phyloP scores from a whole-genome alignment of 164 flowering plant genomes.

The Cinnamomum micranthum region DNA sequence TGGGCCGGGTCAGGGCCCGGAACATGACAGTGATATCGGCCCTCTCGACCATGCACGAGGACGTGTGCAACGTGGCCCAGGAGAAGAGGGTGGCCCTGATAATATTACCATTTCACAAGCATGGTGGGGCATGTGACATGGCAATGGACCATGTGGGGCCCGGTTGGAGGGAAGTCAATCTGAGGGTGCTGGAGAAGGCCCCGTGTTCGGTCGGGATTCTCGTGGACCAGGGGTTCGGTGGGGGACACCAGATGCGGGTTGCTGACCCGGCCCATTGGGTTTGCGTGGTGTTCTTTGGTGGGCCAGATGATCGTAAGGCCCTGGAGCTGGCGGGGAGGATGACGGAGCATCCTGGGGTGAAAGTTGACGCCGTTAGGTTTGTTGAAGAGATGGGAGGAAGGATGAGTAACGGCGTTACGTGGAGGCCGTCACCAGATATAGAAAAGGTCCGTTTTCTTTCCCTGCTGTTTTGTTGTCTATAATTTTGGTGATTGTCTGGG shows the following conservation, averaged over 20 bases:
- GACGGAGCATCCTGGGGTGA: slow-evolving; percentile 61
- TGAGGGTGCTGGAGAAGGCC: slow-evolving; percentile 46
- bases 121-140: slow-evolving; percentile 15
- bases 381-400: slow-evolving; percentile 9
- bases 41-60: slow-evolving; percentile 69
- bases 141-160: slow-evolving; percentile 42
- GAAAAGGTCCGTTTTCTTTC: slow-evolving; percentile 3
- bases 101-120: slow-evolving; percentile 67
- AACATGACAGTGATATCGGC: slow-evolving; percentile 57
- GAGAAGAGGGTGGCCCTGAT: slow-evolving; percentile 52
- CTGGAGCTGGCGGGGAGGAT: slow-evolving; percentile 55
- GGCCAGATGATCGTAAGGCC: slow-evolving; percentile 73
- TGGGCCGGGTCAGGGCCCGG: slow-evolving; percentile 50
- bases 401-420: slow-evolving; percentile 3
- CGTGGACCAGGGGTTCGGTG: slow-evolving; percentile 60
- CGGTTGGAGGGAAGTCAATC: slow-evolving; percentile 58
- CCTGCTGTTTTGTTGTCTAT: background rate
- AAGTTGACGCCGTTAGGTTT: slow-evolving; percentile 44
- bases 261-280: slow-evolving; percentile 22
- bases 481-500: no score
- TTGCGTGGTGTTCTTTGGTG: slow-evolving; percentile 64
- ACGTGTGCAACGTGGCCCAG: slow-evolving; percentile 64
- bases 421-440: slow-evolving; percentile 28
- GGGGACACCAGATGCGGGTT: slow-evolving; percentile 6
- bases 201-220: slow-evolving; percentile 67